Base-by-base conservation (phyloP, 805 yeast species). In the Candida railenensis region DNA sequence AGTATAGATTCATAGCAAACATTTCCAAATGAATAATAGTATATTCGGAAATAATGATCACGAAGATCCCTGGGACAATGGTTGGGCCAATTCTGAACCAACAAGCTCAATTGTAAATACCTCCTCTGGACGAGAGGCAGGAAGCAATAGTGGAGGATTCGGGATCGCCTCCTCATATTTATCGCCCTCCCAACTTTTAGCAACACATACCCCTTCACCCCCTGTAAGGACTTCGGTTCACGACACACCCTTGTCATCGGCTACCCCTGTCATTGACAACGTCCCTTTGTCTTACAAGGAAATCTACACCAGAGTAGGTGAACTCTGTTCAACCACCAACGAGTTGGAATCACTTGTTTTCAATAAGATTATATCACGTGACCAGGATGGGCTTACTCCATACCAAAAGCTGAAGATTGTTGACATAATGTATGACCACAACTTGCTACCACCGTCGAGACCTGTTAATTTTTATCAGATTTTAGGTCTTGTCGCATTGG, bases 401-500 rank as follows among this genome's bases (percentile, higher is more conserved):
- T 61, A 53, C 50, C 76, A 70, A 55, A 58, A 61, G 21, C 52
- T 66, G 11, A 58, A 61, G 37, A 57, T 71, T 20, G 48, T 70
- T 37, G 70, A 71, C 52, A 55, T 57, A 25, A 48, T 68, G 19
- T 67, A 67, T 46, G 74, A 70, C 47, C 67, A 71, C 46, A 53
- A 59, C 48, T 53, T 71, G 42, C 48, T 63, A 46, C 70, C 73
- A 1, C 61, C 67, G 1, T 49, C 63, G 7, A 48, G 45, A 11
- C 53, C 57, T n/a, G 51, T 55, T 37, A 66, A 65, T 47, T 65
- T 72, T 38, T 61, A 57, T 45, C 69, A 69, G 47, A 53, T 64
- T 22, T 48, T 73, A 39, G 79, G 77, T 4, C 61, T 74, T 38
- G 54, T 71, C 33, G 68, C 73, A 1, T 62, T 74, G 49, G 79